A percentile compares a stretch with the other conserved stretches of the same genome.
phyloP scores from a whole-genome alignment of 2,329 filamentous ascomycete genomes.

The Trichoderma polysporum region DNA sequence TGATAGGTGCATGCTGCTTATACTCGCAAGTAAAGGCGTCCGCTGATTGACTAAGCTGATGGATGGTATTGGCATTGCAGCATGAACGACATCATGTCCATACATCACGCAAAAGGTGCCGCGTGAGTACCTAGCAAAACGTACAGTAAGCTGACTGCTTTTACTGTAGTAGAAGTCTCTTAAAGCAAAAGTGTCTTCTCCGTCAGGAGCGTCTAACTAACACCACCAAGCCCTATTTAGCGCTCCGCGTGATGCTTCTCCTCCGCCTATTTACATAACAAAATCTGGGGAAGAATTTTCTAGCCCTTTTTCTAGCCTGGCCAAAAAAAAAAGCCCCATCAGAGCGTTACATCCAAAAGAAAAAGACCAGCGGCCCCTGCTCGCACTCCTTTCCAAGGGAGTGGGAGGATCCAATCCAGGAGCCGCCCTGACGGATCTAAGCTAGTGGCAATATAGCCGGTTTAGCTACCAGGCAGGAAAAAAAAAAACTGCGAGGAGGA shows the following conservation, averaged over 20 bases:
- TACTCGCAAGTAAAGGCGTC: too few relatives aligned
- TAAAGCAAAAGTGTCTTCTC: not conserved
- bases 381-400: not conserved
- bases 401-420: not conserved
- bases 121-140: not conserved
- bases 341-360: too few relatives aligned
- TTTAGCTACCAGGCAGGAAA: not conserved
- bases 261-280: slow-evolving; percentile 8
- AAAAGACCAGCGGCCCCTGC: not conserved
- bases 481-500: not conserved
- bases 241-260: slow-evolving; percentile 8
- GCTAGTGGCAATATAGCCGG: slow-evolving; percentile 10
- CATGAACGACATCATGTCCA: not conserved
- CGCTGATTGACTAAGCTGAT: too few relatives aligned
- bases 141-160: slow-evolving; percentile 4
- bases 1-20: not conserved
- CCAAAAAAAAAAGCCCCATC: not conserved
- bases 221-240: not conserved
- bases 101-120: not conserved
- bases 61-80: not conserved
- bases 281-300: slow-evolving; percentile 17
- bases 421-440: slow-evolving; percentile 14
- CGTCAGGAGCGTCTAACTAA: not conserved
- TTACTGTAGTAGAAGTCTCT: not conserved
- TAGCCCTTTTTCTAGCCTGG: not conserved